Base-by-base conservation (phyloP, 2,329 filamentous ascomycete species). In the Pseudocercospora crystallina region DNA sequence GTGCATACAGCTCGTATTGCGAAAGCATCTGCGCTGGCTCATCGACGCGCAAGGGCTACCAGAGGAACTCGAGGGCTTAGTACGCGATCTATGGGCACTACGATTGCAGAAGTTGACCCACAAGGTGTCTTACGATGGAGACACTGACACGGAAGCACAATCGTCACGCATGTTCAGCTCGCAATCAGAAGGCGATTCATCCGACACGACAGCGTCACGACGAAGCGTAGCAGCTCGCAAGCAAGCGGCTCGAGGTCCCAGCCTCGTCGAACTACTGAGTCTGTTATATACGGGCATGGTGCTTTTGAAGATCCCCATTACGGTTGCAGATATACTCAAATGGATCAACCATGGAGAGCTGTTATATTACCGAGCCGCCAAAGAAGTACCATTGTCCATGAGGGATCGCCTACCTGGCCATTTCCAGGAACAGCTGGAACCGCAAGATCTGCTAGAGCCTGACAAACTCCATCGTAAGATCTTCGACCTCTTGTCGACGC, bases 1-100 rank as follows among this genome's bases (percentile, higher is more conserved):
- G 66, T 86, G 83, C 57, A 81, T 95, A 52, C 92, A 97, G 70
- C 76, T 96, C 30, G 80, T 97, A 41, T 74, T 99, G 26, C 84
- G 90, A 67, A 89, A 87, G 65, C 92, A 97, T 73, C 73, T 89
- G 12, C 72, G 81, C 64, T 91, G 86, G 77, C 75, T 97, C 29
- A 75, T 95, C 11, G 73, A 80, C 15, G 74, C 78, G 5, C 84
- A 84, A 65, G 80, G 80, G 0, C 78, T 94, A 41, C 84, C 86
- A 1, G 69, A 76, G 4, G 86, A 95, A 61, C 76, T 96, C 39
- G 40, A 64, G 58, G 57, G 40, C 40, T 50, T 95, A 8, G 83
- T 95, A 5, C 82, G 84, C 51, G 90, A 96, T 66, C 79, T 99
- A 11, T 99, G 94, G 92, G 79, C 85, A 45, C 73, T 96, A 43